Conservation (phyloP, 2,329 filamentous ascomycete species). For the Phaeomoniella chlamydospora region DNA sequence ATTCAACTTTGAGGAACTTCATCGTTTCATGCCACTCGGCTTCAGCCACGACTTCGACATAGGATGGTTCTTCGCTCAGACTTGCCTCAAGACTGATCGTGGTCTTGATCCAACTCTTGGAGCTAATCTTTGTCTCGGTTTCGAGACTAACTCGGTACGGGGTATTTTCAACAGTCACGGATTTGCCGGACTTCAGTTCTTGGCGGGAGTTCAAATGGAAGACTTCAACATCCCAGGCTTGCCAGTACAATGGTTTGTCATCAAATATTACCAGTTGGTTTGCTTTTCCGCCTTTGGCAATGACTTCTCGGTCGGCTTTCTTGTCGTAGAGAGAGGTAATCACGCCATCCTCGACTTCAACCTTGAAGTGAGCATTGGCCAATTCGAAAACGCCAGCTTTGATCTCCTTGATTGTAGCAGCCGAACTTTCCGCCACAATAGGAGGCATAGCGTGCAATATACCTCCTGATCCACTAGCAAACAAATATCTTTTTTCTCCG, state of each 20-base stretch:
- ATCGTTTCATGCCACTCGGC: constrained; percentile 97
- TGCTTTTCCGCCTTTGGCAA: constrained; percentile 58
- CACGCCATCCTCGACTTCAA: constrained; percentile 58
- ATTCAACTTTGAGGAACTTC: constrained; percentile 98
- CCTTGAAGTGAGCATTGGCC: constrained; percentile 59
- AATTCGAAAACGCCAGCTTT: constrained; percentile 57
- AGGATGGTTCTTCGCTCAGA: constrained; percentile 48
- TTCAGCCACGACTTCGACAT: constrained; percentile 65
- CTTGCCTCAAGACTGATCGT: constrained; percentile 67
- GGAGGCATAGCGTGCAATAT: constrained; percentile 20
- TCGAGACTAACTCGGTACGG: constrained; percentile 66
- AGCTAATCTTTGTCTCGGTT: constrained; percentile 76
- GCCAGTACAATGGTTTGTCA: constrained; percentile 94
- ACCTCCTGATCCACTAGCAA: constrained; percentile 33
- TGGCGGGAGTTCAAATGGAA: constrained; percentile 80
- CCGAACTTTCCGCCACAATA: constrained; percentile 10
- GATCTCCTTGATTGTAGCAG: constrained; percentile 35
- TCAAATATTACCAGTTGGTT: constrained; percentile 93
- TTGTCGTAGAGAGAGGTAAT: constrained; percentile 79
- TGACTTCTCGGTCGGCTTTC: constrained; percentile 57
- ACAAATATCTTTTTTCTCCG: constrained; percentile 18
- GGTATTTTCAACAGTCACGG: constrained; percentile 56
- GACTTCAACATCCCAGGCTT: constrained; percentile 96
- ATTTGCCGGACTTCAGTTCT: constrained; percentile 55
- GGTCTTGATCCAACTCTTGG: constrained; percentile 72